Percentiles rank a stretch among this genome's conserved stretches.
These are phyloP conservation scores for Aspergillus hortae DNA, from an alignment of 2,329 filamentous ascomycete species.

Conservation along the genomic window DNA sequence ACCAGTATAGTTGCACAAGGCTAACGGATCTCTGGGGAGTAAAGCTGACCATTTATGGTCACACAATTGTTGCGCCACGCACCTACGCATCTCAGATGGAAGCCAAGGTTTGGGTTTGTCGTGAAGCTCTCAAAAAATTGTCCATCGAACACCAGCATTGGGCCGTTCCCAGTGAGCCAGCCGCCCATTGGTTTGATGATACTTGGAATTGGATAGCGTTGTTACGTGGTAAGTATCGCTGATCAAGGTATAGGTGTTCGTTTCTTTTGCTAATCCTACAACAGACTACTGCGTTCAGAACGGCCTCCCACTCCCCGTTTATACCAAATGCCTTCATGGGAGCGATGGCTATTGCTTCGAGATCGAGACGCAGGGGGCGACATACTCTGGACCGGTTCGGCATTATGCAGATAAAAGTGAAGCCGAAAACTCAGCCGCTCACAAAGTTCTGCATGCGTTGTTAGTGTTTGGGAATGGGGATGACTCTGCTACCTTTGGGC, in stretches of 20 bases:
- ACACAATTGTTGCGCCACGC: slow-evolving; percentile 18
- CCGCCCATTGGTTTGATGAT: slow-evolving; percentile 7
- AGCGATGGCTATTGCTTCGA: slow-evolving; percentile 24
- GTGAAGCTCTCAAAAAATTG: slow-evolving; percentile 25
- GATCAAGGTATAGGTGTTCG: neutral
- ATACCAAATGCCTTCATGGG: slow-evolving; percentile 21
- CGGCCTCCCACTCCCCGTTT: slow-evolving; percentile 13
- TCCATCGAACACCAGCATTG: slow-evolving; percentile 21
- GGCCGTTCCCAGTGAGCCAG: slow-evolving; percentile 26
- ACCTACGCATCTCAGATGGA: slow-evolving; percentile 8
- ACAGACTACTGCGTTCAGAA: slow-evolving; percentile 25
- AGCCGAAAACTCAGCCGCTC: slow-evolving; percentile 27
- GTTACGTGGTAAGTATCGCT: slow-evolving; percentile 22
- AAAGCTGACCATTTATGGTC: slow-evolving; percentile 28
- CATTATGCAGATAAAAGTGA: slow-evolving; percentile 20
- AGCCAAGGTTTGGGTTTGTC: slow-evolving; percentile 25
- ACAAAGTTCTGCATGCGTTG: slow-evolving; percentile 25
- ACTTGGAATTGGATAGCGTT: slow-evolving; percentile 29
- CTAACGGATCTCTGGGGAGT: slow-evolving; percentile 19
- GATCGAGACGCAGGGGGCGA: slow-evolving; percentile 17
- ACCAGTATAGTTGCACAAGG: slow-evolving; percentile 17
- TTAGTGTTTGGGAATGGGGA: slow-evolving; percentile 11
- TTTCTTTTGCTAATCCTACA: neutral
- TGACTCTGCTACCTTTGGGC: slow-evolving; percentile 1
- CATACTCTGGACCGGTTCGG: slow-evolving; percentile 17